Evolutionary conservation across 495 filamentous ascomycete genomes (phyloP), one percentile per base, ranked within the genome.

Genomic region (Elaphomyces granulatus): DNA sequence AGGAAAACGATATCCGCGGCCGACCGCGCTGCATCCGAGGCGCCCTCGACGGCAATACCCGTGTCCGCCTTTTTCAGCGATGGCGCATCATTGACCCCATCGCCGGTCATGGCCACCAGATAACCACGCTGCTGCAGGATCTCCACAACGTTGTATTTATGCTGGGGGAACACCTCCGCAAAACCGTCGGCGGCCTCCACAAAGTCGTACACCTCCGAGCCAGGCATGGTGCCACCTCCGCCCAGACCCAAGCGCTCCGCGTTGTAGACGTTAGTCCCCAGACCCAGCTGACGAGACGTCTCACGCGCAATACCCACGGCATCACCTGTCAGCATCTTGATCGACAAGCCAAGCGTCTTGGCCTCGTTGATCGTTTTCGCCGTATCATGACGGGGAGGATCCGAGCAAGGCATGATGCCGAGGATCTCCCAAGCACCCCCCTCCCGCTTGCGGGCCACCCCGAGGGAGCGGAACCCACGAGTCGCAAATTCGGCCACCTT

Each of bases 311-410:
- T 93, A 60, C 81, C 86, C 51, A 93, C 83, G 39, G 87, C 83
- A 63, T 94, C 87, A 69, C 87, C 87, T 58, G 87, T 94, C 65
- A 94, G 77, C 83, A 94, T 94, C 69, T 93, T 94, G 61, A 94
- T 84, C 42, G 77, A 80, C 33, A 94, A 68, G 63, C 87, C 87
- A 38, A 94, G 75, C 41, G 68, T 69, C 68, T 87, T 81, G 50
- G 87, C 87, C 66, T 94, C 86, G 53, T 78, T 75, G 63, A 94
- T 81, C 43, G 86, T 92, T 56, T 82, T 80, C 45, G 81, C 83
- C 50, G 85, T 92, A 58, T 93, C 86, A 64, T 90, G 75, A 52
- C 87, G 82, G 44, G 87, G 87, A 41, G 87, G 87, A 53, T 94
- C 87, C 49, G 72, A 81, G 71, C 84, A 90, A 50, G 87, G 87